phyloP scores from a whole-genome alignment of 495 filamentous ascomycete species.

The Xanthoparmelia taractica region DNA sequence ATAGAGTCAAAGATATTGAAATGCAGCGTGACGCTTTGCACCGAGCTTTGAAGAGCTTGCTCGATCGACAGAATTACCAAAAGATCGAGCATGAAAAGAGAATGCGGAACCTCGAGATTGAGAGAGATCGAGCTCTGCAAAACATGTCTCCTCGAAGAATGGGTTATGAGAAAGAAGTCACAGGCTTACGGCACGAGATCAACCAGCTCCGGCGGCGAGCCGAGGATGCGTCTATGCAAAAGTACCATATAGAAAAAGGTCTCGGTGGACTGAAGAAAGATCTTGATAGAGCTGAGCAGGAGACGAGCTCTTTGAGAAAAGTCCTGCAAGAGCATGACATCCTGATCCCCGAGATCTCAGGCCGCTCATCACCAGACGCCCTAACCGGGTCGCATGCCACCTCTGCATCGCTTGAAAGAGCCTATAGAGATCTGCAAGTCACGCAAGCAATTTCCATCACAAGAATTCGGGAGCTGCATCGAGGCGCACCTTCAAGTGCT shows the following conservation, averaged over 20 bases:
- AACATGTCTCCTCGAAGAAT: conserved; percentile 59
- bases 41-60: conserved; percentile 70
- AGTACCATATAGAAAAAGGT: conserved; percentile 93
- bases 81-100: conserved; percentile 71
- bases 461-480: conserved; percentile 33
- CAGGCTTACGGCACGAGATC: conserved; percentile 71
- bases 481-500: conserved; percentile 24
- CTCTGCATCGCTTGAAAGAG: conserved; percentile 67
- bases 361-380: conserved; percentile 30
- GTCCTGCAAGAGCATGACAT: conserved; percentile 87
- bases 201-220: conserved; percentile 76
- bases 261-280: conserved; percentile 93
- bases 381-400: conserved; percentile 47
- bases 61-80: conserved; percentile 80
- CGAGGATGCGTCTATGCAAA: conserved; percentile 92
- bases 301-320: conserved; percentile 70
- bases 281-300: conserved; percentile 88
- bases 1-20: conserved; percentile 86
- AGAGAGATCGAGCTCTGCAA: conserved; percentile 63
- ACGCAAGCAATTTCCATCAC: conserved; percentile 43
- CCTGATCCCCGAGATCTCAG: conserved; percentile 47
- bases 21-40: conserved; percentile 89
- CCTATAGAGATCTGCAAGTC: conserved; percentile 70
- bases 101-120: conserved; percentile 64
- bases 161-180: conserved; percentile 77